Evolutionary conservation across 2,329 filamentous ascomycete species (phyloP), one percentile per base, ranked within the genome.

Genomic region (Beauveria pseudobassiana): DNA sequence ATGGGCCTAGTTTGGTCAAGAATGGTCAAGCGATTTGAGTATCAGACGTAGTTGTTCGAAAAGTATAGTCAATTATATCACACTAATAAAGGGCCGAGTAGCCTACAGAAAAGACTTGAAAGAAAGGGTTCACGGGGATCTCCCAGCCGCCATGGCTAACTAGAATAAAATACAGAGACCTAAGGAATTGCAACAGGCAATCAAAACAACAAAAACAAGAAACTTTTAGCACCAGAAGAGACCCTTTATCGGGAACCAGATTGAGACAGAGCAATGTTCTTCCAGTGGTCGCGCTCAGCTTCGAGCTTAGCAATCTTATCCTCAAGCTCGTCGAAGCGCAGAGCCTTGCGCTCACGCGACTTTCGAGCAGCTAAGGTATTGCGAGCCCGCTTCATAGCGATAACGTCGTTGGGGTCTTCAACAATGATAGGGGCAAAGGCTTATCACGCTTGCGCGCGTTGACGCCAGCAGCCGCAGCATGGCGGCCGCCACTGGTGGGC

Each of bases 291-390:
- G 68, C 84, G 80, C 71, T 87, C 85, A 46, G 81, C 80, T 73
- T 87, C 81, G 30, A 93, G 77, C 71, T 89, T 86, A 20, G 79
- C 81, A 69, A 96, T 92, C 69, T 84, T 81, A 45, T 82, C 82
- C 78, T 96, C 89, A 51, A 96, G 80, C 62, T 87, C 84, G 61
- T 90, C 87, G 64, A 93, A 81, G 67, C 87, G 84, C 72, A 88
- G 82, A 62, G 90, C 86, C 79, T 96, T 96, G 67, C 91, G 88
- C 70, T 91, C 88, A 58, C 93, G 88, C 63, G 92, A 96, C 78
- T 96, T 96, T 67, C 93, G 91, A 69, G 93, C 93, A 20, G 93
- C 93, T 73, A 96, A 84, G 9, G 92, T 96, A 75, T 97, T 98
- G 67, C 92, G 89, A 56, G 92, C 93, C 73, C 93, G 90, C 86